Conservation (phyloP, 345 rosid genomes). For the Murraya paniculata region DNA sequence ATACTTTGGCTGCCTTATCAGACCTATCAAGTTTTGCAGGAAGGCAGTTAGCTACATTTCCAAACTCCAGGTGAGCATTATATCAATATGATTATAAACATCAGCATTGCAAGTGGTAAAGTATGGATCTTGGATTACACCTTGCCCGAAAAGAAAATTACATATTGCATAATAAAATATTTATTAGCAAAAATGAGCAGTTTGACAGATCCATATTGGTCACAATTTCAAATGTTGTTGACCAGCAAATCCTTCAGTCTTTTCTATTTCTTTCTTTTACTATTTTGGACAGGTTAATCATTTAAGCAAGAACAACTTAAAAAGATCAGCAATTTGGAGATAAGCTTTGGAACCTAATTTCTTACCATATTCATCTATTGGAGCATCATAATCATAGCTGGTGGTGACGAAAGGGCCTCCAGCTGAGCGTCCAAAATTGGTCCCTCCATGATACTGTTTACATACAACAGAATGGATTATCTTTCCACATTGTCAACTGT, state of each 20-base stretch:
- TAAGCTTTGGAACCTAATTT: background rate
- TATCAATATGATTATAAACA: background rate
- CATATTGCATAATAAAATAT: background rate
- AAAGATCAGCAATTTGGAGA: background rate
- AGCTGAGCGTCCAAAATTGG: slow-evolving; percentile 96
- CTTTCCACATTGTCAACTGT: background rate
- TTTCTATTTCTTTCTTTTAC: background rate
- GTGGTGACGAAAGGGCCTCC: slow-evolving; percentile 98
- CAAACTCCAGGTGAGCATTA: background rate
- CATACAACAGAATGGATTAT: slow-evolving; percentile 17
- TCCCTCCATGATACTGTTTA: slow-evolving; percentile 95
- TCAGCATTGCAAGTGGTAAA: background rate
- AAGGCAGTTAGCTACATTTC: slow-evolving; percentile 22
- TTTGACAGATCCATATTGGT: background rate
- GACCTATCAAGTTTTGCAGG: slow-evolving; percentile 42
- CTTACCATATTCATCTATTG: slow-evolving; percentile 96
- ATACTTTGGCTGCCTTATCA: slow-evolving; percentile 93
- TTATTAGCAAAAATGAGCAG: background rate
- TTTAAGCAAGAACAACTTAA: background rate
- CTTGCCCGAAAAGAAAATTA: background rate
- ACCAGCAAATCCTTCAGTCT: background rate
- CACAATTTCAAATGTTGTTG: background rate
- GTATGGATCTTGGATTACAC: background rate
- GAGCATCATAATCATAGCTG: slow-evolving; percentile 98
- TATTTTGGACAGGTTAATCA: background rate